Evolutionary conservation across 208 protist genomes (phyloP).

Genomic region (Strigomonas culicis): DNA sequence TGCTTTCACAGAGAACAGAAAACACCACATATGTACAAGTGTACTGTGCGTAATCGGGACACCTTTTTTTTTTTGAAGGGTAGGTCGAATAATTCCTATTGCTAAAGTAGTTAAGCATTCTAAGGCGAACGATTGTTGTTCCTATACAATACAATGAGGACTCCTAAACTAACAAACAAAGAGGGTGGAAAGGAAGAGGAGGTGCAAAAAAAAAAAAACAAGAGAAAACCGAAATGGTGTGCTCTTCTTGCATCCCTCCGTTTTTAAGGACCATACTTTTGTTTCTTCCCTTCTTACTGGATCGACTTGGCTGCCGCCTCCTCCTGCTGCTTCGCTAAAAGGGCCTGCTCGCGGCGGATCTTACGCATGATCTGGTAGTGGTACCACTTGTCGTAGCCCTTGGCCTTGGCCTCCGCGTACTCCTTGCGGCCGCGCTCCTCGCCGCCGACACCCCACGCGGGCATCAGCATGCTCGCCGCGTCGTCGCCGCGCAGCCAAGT

Average conservation of each 20-base stretch:
- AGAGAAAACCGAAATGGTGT: neutral
- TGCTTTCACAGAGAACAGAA: no score
- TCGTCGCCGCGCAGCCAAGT: constrained; percentile 87
- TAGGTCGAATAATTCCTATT: neutral
- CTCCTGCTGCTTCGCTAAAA: constrained; percentile 21
- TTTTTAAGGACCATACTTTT: neutral
- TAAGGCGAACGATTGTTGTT: neutral
- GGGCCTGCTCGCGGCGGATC: constrained; percentile 83
- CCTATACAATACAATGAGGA: neutral
- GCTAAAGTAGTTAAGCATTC: neutral
- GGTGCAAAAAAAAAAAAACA: neutral
- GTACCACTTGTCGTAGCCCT: constrained; percentile 84
- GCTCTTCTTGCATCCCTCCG: neutral
- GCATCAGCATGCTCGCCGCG: constrained; percentile 56
- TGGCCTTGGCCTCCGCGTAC: constrained; percentile 69
- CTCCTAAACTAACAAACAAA: neutral
- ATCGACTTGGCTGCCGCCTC: neutral
- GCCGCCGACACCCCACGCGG: constrained; percentile 80
- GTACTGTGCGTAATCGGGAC: no score
- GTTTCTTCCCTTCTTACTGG: no score
- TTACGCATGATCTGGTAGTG: constrained; percentile 91
- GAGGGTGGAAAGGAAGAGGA: constrained; percentile 1
- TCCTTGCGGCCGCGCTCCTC: constrained; percentile 77
- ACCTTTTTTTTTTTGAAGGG: neutral
- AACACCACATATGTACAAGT: no score